Conservation (phyloP, 1,284 basidiomycete species). For the Schizophyllum commune region DNA sequence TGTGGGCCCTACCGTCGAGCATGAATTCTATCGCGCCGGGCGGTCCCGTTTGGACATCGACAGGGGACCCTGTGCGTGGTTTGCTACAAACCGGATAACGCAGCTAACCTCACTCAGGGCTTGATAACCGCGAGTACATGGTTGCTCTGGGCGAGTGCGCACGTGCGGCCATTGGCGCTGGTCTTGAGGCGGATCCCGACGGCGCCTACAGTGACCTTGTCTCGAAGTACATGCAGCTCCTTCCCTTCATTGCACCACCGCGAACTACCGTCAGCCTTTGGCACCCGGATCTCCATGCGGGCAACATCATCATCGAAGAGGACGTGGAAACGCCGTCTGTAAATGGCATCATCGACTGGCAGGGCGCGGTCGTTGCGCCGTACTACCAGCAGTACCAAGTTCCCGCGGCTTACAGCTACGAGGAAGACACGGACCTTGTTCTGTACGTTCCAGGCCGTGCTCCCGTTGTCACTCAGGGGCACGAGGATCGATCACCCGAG, state of each 20-base stretch:
- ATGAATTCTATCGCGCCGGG: constrained; percentile 18
- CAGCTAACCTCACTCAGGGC: too few species aligned
- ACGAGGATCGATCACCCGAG: neutral
- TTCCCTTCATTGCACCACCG: constrained; percentile 17
- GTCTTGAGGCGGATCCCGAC: neutral
- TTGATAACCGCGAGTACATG: neutral
- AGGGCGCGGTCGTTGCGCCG: constrained; percentile 3
- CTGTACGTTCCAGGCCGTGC: neutral
- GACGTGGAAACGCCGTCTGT: constrained; percentile 8
- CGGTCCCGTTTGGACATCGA: constrained; percentile 15
- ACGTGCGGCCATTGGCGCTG: neutral
- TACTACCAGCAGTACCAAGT: neutral
- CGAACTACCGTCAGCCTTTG: constrained; percentile 15
- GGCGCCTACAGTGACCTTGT: neutral
- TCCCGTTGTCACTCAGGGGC: neutral
- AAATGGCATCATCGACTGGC: constrained; percentile 24
- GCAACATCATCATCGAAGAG: constrained; percentile 21
- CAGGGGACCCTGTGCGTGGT: constrained; percentile 18
- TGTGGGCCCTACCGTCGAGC: constrained; percentile 22
- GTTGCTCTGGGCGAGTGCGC: neutral
- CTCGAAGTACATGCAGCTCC: constrained; percentile 10
- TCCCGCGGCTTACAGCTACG: neutral
- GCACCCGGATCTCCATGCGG: constrained; percentile 23
- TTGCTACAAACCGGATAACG: neutral
- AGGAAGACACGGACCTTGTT: neutral